Base-by-base conservation (phyloP, 2,329 filamentous ascomycete species). In the Beauveria sp. region DNA sequence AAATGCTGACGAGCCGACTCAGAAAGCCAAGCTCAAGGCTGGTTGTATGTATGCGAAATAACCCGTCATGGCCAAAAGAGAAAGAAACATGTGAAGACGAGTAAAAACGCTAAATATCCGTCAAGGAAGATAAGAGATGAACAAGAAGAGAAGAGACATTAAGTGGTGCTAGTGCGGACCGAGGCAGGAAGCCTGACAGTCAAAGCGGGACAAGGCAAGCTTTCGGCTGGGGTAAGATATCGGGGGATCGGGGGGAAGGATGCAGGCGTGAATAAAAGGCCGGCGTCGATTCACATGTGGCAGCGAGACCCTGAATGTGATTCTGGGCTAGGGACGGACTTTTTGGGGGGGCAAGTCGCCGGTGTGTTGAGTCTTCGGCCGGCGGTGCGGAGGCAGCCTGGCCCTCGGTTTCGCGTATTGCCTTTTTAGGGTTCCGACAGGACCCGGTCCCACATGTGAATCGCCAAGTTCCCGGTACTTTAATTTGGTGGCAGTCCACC, bases 241-340 rank as follows among this genome's bases (percentile, higher is more conserved):
- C 10, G 31, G 24, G 34, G 38, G 12, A 38, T 38, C 34, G 34
- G 34, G 12, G 34, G 31, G 31, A 3, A 14, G 10, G 10, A 34
- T 1, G 12, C 34, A 38, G 34, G 34, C 12, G 26, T 5, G 18
- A n/a, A n/a, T 3, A 24, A 31, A 31, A 31, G 28, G 55, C 8
- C 31, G n/a, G 20, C 8, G 22, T 1, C 18, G 12, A 56, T 59
- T 59, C 46, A 59, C 56, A 59, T 51, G 56, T 51, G 56, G 31
- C 20, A 57, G 55, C 46, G 31, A 51, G 56, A 58, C 28, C 55
- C 55, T 58, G 55, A 58, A 42, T 42, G 55, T 57, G 54, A 49
- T 24, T 48, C 12, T 45, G 24, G 16, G 16, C 28, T 31, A 57
- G 43, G 55, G 31, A 8, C 55, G 54, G 54, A 48, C 28, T 40